Conservation (phyloP, 257 asterid species). For the Solanum tarijense region DNA sequence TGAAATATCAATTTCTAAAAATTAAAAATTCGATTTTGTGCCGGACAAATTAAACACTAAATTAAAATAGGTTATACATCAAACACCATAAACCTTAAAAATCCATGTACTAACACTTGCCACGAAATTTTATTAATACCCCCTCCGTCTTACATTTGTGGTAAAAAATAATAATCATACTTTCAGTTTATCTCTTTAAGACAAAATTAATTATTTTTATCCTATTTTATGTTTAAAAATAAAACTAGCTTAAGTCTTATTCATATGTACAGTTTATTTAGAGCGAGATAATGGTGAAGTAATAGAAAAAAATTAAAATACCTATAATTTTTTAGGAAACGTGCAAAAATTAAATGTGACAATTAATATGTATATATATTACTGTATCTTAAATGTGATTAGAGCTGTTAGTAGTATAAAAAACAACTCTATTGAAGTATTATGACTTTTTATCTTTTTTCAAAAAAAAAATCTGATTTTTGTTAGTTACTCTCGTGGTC, state of each 20-base stretch:
- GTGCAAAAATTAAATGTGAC: neutral
- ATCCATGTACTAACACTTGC: neutral
- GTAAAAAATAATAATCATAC: neutral
- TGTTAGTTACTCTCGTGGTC: rapidly evolving
- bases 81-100: neutral
- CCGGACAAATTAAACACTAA: neutral
- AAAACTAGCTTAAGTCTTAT: neutral
- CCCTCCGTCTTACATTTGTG: neutral
- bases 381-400: neutral
- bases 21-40: neutral
- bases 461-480: too few relatives aligned
- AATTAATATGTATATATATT: neutral
- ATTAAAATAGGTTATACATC: neutral
- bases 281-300: neutral
- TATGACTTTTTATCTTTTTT: too few relatives aligned
- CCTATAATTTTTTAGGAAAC: neutral
- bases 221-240: too few relatives aligned
- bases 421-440: neutral
- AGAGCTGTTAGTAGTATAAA: neutral
- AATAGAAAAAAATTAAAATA: too few relatives aligned
- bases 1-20: too few relatives aligned
- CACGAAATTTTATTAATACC: neutral
- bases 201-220: too few relatives aligned
- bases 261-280: neutral
- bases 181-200: neutral